Evolutionary conservation across 257 asterid genomes (phyloP).

Genomic region (Cordia subcordata): DNA sequence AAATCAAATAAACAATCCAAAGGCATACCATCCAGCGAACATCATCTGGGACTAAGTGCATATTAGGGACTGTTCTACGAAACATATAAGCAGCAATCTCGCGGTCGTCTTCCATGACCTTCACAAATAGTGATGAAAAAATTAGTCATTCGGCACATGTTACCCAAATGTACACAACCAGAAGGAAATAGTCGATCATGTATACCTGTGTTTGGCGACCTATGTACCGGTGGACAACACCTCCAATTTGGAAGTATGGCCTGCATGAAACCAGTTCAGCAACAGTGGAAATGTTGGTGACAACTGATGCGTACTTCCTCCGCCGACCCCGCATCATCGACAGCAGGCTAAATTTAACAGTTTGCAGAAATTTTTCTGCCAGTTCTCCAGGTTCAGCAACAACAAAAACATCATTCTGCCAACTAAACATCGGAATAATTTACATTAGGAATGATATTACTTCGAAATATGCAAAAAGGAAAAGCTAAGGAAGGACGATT

Average conservation of each 20-base stretch:
- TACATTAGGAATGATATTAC: conserved; percentile 16
- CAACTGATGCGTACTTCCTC: conserved; percentile 66
- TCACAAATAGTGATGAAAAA: conserved; percentile 20
- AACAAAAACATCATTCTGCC: conserved; percentile 99
- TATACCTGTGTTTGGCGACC: conserved; percentile 97
- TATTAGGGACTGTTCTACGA: conserved; percentile 95
- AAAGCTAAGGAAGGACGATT: background rate
- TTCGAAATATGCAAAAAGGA: background rate
- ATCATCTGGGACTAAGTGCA: conserved; percentile 83
- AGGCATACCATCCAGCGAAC: conserved; percentile 85
- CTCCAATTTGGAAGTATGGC: conserved; percentile 95
- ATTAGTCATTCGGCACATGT: conserved; percentile 15
- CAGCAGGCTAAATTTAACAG: conserved; percentile 76
- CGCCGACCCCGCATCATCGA: conserved; percentile 72
- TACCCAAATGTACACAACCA: background rate
- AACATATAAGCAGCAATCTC: conserved; percentile 98
- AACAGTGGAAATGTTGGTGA: conserved; percentile 64
- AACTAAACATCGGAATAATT: conserved; percentile 35
- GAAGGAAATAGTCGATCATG: background rate
- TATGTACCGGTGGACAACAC: conserved; percentile 93
- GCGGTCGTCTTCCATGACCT: conserved; percentile 99
- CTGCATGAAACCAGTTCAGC: conserved; percentile 77
- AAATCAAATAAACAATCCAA: conserved; percentile 5
- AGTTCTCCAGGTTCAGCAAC: conserved; percentile 98
- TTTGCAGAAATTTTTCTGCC: conserved; percentile 86